Evolutionary conservation across 129 eudicot genomes (phyloP), one percentile per base, ranked within the genome.

Genomic region (Pseudognaphalium luteoalbum): DNA sequence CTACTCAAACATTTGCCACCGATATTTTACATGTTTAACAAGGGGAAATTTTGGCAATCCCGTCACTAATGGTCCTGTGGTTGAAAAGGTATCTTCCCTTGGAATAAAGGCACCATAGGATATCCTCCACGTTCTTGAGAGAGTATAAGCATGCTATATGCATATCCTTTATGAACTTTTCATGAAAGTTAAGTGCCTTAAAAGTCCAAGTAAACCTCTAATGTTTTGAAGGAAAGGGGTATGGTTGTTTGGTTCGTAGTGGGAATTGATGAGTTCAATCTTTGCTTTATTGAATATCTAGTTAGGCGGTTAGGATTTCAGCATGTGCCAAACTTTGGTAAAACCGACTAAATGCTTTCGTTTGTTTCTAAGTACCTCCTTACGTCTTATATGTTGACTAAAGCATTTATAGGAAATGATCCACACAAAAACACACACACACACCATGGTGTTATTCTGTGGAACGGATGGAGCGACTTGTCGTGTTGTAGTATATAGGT

Each of bases 21-120:
- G 12, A 1, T 35, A 67, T 35, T 7, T 39, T 67, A 2, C 58
- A 15, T 69, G 20, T 41, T 10, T 21, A 42, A 47, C 35, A 41
- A 42, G n/a, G 58, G 20, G 2, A 68, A 37, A 8, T 37, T 37
- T 37, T 37, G 44, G 10, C 11, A 37, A 37, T 37, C 44, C 44
- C 41, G 6, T 35, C 44, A 7, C 44, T 37, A 22, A 20, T 44
- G 30, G 44, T 12, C 33, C 9, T 20, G 12, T 42, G 35, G 32
- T 68, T 39, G 73, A 68, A 39, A 41, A 35, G 21, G 57, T 12
- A 35, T 35, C 11, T 67, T 67, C 12, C 70, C 47, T 66, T 65
- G 19, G 28, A 21, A 17, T 34, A 62, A 62, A 29, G 37, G 39
- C 39, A 62, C 39, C 25, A 35, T 33, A 65, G 9, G 70, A 21